Evolutionary conservation across 257 asterid species (phyloP), one percentile per base, ranked within the genome.

Genomic region (Nicotiana tomentosiformis): DNA sequence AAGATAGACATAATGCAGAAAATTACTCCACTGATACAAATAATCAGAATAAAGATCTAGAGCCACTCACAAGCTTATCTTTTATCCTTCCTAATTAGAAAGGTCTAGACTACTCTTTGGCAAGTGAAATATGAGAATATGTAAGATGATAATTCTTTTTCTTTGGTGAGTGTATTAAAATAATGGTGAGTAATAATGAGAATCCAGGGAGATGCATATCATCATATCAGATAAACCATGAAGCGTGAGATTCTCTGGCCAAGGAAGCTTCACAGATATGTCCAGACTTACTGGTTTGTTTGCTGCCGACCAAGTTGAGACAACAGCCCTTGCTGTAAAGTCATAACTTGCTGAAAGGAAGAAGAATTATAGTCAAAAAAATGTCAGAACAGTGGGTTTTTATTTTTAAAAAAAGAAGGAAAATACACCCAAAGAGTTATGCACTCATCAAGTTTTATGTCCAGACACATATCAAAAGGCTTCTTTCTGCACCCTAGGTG

Each of bases 291-390:
- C 94, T 61, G 91, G 53, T 87, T 65, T 84, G 89, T 58, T 72
- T 62, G 91, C 70, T 81, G 89, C 46, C 64, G 88, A 56, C 90
- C 89, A 58, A 87, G 83, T 80, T 88, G 92, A 82, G 95, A 83
- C 55, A 81, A 60, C 43, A 89, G 84, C 60, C 89, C 83, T 81
- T 87, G 91, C 86, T 85, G 90, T 67, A 83, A 80, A 17, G 86
- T 57, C 85, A 85, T 77, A 39, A 86, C 86, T 90, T 87, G 91
- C 92, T 90, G 88, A 70, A 84, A 84, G 39, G n/a, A n/a, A 33
- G 11, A 69, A 33, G 65, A 67, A 72, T 3, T 29, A 49, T 32
- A 57, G 64, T 23, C 70, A 82, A 67, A 7, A 5, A 60, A 26
- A 43, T 7, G 37, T 65, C 77, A 39, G 77, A 69, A 69, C 16